These are phyloP conservation scores for Medicago ruthenica DNA, from an alignment of 306 rosid genomes.

Conservation along the genomic window DNA sequence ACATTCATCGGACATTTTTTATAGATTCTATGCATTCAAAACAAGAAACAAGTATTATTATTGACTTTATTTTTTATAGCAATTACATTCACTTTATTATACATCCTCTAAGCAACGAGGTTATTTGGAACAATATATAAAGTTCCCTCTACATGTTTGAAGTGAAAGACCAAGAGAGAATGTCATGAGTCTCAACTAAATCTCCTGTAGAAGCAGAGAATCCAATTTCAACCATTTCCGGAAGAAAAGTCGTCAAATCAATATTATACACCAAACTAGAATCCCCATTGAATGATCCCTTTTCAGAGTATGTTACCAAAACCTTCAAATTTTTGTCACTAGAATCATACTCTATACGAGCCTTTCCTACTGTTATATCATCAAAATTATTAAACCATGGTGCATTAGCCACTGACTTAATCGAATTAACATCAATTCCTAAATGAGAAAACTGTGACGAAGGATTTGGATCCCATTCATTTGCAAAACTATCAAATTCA, in stretches of 20 bases:
- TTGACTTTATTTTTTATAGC: neutral
- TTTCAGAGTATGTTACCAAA: neutral
- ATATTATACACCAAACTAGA: neutral
- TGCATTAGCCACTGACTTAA: neutral
- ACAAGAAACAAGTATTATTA: neutral
- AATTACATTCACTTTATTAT: neutral
- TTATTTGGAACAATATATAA: neutral
- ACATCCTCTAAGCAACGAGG: neutral
- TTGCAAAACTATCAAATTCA: constrained; percentile 55
- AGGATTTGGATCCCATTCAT: constrained; percentile 56
- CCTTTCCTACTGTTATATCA: neutral
- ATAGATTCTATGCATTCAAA: neutral
- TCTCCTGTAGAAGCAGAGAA: constrained; percentile 29
- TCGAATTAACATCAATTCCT: constrained; percentile 54
- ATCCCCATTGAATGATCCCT: neutral
- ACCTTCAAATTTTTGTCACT: neutral
- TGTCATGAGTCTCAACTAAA: constrained; percentile 9
- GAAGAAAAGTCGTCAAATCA: constrained; percentile 37
- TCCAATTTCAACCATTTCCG: constrained; percentile 36
- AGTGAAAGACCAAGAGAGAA: constrained; percentile 40
- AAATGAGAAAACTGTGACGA: constrained; percentile 39
- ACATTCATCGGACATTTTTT: no score
- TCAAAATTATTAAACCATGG: constrained; percentile 13
- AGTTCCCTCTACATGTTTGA: neutral
- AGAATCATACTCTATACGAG: constrained; percentile 38